phyloP scores from a whole-genome alignment of 2,329 filamentous ascomycete genomes.

The Dothideomycetidae sp. region DNA sequence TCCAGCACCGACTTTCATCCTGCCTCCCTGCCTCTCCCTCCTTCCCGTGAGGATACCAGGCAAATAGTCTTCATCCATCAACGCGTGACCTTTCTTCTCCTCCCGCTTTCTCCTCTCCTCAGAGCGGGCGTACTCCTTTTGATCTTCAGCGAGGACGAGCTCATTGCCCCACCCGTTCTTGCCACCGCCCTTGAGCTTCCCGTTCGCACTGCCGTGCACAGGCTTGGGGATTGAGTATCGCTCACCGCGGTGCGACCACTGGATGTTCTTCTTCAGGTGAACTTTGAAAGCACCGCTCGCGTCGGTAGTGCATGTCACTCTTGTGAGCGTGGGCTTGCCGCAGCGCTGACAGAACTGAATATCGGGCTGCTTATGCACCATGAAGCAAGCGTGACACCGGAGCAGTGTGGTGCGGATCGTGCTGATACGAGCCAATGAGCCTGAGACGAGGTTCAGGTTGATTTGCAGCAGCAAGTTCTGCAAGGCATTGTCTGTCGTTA shows the following conservation, averaged over 20 bases:
- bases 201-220: slow-evolving; percentile 63
- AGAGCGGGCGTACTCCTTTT: slow-evolving; percentile 73
- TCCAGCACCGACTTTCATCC: slow-evolving; percentile 70
- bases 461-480: slow-evolving; percentile 92
- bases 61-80: slow-evolving; percentile 86
- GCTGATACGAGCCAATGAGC: slow-evolving; percentile 63
- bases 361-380: slow-evolving; percentile 64
- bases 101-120: slow-evolving; percentile 46
- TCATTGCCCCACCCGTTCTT: slow-evolving; percentile 76
- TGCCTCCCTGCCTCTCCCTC: slow-evolving; percentile 48
- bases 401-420: slow-evolving; percentile 79
- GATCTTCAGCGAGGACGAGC: slow-evolving; percentile 81
- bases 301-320: slow-evolving; percentile 75
- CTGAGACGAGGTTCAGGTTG: slow-evolving; percentile 78
- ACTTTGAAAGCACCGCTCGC: slow-evolving; percentile 66
- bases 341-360: slow-evolving; percentile 90
- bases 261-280: slow-evolving; percentile 86
- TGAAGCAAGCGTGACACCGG: slow-evolving; percentile 88
- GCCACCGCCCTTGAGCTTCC: slow-evolving; percentile 58
- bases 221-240: slow-evolving; percentile 89
- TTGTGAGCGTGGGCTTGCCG: slow-evolving; percentile 72
- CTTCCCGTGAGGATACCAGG: slow-evolving; percentile 74
- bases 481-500: slow-evolving; percentile 95
- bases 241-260: slow-evolving; percentile 89
- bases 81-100: slow-evolving; percentile 39